Percentiles rank a stretch among this genome's conserved stretches.
Conservation (phyloP, 23 red algal genomes). For the Gracilaria gracilis region DNA sequence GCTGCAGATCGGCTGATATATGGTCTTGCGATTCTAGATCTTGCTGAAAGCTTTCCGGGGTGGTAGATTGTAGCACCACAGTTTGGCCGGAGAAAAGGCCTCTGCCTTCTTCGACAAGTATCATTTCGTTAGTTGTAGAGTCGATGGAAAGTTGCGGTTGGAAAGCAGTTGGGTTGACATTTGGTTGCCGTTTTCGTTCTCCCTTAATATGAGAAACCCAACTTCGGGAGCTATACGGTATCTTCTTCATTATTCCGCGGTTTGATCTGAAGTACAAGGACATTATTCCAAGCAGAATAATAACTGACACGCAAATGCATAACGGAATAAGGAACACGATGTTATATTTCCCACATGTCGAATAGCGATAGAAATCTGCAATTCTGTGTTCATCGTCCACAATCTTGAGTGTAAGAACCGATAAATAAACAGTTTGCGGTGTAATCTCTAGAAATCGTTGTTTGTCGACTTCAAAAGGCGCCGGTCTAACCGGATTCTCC, state of each 20-base stretch:
- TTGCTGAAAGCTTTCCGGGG: neutral
- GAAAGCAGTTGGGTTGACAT: too few species aligned
- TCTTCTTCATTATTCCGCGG: neutral
- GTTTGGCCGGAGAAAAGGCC: neutral
- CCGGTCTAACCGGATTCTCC: slow-evolving; percentile 32
- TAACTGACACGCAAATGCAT: neutral
- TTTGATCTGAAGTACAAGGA: slow-evolving; percentile 19
- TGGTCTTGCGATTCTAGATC: neutral
- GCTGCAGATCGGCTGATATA: neutral
- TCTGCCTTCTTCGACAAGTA: slow-evolving; percentile 12
- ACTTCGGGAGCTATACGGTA: slow-evolving; percentile 26
- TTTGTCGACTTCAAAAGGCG: slow-evolving; percentile 1
- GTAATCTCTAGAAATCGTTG: slow-evolving; percentile 16
- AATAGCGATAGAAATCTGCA: slow-evolving; percentile 20
- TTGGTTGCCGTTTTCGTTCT: neutral
- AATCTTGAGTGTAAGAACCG: slow-evolving; percentile 37
- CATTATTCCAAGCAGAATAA: slow-evolving; percentile 13
- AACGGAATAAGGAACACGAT: slow-evolving; percentile 19
- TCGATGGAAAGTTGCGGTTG: neutral
- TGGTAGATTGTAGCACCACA: neutral
- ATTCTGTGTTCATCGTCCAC: slow-evolving; percentile 25
- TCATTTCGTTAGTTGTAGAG: neutral
- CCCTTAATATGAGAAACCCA: slow-evolving; percentile 11
- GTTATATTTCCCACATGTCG: slow-evolving; percentile 21
- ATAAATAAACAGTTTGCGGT: slow-evolving; percentile 16